Conservation (phyloP, 805 yeast genomes). For the Kodamaea lidongshanica region DNA sequence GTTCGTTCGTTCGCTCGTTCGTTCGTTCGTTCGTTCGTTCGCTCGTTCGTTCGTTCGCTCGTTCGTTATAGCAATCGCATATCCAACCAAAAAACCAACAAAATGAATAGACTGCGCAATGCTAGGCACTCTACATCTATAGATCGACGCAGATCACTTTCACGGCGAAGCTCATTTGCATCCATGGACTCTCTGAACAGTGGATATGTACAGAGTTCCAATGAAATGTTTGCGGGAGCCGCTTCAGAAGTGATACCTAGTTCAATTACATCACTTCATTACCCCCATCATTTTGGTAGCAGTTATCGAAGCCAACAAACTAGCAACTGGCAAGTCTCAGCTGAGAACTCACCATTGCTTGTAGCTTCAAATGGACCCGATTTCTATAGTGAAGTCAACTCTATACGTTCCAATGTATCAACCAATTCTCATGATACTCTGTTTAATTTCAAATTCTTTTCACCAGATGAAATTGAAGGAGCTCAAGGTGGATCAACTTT, state of each 20-base stretch:
- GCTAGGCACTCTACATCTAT: slow-evolving; percentile 16
- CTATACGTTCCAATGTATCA: slow-evolving; percentile 31
- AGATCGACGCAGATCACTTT: slow-evolving; percentile 10
- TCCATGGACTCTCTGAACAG: slow-evolving; percentile 26
- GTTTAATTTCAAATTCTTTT: slow-evolving; percentile 68
- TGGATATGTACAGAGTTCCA: slow-evolving; percentile 44
- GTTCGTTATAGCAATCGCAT: no score
- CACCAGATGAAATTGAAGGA: slow-evolving; percentile 71
- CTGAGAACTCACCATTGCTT: slow-evolving; percentile 34
- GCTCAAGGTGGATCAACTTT: slow-evolving; percentile 86
- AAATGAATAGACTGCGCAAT: slow-evolving; percentile 3
- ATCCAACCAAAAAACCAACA: no score
- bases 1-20: no score
- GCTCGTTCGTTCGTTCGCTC: no score
- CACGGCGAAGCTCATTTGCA: slow-evolving; percentile 29
- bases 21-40: no score
- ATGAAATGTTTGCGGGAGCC: slow-evolving; percentile 74
- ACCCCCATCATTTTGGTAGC: slow-evolving; percentile 47
- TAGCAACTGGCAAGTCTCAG: slow-evolving; percentile 14
- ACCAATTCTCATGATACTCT: slow-evolving; percentile 31
- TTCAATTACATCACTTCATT: slow-evolving; percentile 71
- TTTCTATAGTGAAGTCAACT: slow-evolving; percentile 26
- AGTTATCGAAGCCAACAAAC: slow-evolving; percentile 4
- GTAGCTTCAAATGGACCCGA: slow-evolving; percentile 18
- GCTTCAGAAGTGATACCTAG: slow-evolving; percentile 72